phyloP scores from a whole-genome alignment of 345 rosid genomes.

The Melaleuca quinquenervia region DNA sequence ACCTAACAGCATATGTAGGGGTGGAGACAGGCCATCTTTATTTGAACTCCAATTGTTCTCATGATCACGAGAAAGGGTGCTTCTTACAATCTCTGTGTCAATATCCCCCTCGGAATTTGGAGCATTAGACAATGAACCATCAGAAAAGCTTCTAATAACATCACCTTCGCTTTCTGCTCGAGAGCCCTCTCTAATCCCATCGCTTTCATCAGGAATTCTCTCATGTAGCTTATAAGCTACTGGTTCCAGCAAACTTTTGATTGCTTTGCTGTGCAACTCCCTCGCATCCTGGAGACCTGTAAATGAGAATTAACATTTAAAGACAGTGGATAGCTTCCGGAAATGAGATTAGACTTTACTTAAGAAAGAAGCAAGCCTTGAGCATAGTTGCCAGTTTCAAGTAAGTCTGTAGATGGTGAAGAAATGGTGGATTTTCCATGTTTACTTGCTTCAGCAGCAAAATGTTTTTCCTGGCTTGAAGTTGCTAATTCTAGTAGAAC shows the following conservation, averaged over 20 bases:
- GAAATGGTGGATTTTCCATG: constrained; percentile 5
- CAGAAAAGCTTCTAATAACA: not conserved
- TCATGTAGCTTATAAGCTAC: not conserved
- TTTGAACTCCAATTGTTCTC: constrained; percentile 14
- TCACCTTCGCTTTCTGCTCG: not conserved
- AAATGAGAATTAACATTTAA: not conserved
- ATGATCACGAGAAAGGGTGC: constrained; percentile 2
- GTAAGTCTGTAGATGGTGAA: not conserved
- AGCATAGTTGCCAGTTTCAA: constrained; percentile 2
- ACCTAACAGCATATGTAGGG: not conserved
- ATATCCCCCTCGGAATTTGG: not conserved
- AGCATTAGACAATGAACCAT: constrained; percentile 5
- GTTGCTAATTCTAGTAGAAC: constrained; percentile 1
- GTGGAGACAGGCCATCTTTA: not conserved
- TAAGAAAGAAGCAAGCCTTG: not conserved
- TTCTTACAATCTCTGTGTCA: not conserved
- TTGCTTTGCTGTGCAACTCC: not conserved
- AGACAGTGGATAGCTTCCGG: not conserved
- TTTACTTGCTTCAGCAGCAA: constrained; percentile 8
- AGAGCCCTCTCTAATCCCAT: not conserved
- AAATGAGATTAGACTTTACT: not conserved
- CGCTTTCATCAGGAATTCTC: not conserved
- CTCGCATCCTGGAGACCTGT: not conserved
- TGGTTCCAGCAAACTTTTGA: not conserved
- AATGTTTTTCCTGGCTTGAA: constrained; percentile 7